Conservation (phyloP, 306 rosid species). For the Albizia julibrissin region DNA sequence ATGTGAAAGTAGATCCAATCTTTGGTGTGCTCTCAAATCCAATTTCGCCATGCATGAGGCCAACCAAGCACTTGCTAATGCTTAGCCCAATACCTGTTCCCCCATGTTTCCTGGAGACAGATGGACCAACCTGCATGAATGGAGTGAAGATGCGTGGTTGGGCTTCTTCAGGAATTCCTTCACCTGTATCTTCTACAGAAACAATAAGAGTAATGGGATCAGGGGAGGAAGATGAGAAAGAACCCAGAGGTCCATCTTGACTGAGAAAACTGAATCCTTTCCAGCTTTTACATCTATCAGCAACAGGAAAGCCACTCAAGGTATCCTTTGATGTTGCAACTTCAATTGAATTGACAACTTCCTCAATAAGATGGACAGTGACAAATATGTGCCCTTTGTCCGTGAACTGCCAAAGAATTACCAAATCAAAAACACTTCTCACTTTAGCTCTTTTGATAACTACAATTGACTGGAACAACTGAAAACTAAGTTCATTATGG, state of each 20-base stretch:
- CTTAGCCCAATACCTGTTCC: constrained; percentile 98
- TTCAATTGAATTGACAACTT: constrained; percentile 65
- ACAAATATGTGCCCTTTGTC: constrained; percentile 95
- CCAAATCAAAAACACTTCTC: constrained; percentile 28
- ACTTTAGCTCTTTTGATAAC: constrained; percentile 4
- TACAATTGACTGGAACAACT: constrained; percentile 13
- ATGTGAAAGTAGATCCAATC: constrained; percentile 90
- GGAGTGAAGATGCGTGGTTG: constrained; percentile 86
- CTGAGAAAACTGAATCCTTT: constrained; percentile 57
- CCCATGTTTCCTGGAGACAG: constrained; percentile 86
- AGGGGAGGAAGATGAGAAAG: constrained; percentile 53
- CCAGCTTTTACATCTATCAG: constrained; percentile 74
- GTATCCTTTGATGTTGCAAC: constrained; percentile 69
- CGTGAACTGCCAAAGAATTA: constrained; percentile 71
- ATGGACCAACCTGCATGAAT: constrained; percentile 95
- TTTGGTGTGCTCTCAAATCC: constrained; percentile 84
- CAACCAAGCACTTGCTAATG: constrained; percentile 96
- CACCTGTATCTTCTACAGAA: constrained; percentile 97
- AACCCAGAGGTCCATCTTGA: constrained; percentile 61
- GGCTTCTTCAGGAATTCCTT: constrained; percentile 80
- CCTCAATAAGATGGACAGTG: constrained; percentile 86
- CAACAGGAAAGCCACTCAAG: constrained; percentile 82
- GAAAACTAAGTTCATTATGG: background rate
- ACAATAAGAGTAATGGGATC: constrained; percentile 72
- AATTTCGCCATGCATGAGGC: constrained; percentile 95